Percentiles rank a stretch among this genome's conserved stretches.
phyloP scores from a whole-genome alignment of 768 basidiomycete genomes.

The Austroboletus festivus region DNA sequence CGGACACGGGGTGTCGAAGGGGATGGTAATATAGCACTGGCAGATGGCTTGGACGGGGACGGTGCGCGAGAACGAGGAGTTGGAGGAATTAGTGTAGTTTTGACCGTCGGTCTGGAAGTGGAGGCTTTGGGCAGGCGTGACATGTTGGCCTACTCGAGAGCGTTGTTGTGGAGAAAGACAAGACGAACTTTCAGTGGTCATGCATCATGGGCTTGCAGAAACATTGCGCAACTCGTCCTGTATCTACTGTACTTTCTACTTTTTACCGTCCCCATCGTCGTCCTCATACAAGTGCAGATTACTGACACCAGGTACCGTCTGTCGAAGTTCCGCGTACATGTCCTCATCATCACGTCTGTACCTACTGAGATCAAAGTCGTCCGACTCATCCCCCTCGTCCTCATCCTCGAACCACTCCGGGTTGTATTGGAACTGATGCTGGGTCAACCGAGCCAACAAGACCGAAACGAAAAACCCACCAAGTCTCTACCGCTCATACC shows the following conservation, averaged over 20 bases:
- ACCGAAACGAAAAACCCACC: slow-evolving; percentile 50
- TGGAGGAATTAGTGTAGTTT: slow-evolving; percentile 25
- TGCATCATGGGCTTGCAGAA: no score
- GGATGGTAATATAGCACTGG: slow-evolving; percentile 18
- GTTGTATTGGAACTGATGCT: slow-evolving; percentile 84
- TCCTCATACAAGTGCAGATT: slow-evolving; percentile 20
- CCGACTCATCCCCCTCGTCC: slow-evolving; percentile 43
- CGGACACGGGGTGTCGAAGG: slow-evolving; percentile 32
- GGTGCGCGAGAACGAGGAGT: slow-evolving; percentile 32
- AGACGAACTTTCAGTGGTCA: background rate
- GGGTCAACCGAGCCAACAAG: slow-evolving; percentile 1
- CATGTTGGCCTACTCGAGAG: slow-evolving; percentile 33
- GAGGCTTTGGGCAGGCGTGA: slow-evolving; percentile 40
- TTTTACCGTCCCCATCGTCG: slow-evolving; percentile 13
- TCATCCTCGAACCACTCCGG: slow-evolving; percentile 91
- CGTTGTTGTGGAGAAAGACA: background rate
- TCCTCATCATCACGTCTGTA: slow-evolving; percentile 48
- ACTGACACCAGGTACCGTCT: slow-evolving; percentile 14
- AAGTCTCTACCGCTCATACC: slow-evolving; percentile 97
- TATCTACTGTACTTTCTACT: no score
- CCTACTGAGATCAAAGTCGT: slow-evolving; percentile 55
- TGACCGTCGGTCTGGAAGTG: slow-evolving; percentile 32
- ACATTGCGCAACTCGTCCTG: no score
- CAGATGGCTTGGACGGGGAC: slow-evolving; percentile 29
- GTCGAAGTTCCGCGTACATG: slow-evolving; percentile 25